phyloP scores from a whole-genome alignment of 2,329 filamentous ascomycete genomes.

The Podosphaera xanthii region DNA sequence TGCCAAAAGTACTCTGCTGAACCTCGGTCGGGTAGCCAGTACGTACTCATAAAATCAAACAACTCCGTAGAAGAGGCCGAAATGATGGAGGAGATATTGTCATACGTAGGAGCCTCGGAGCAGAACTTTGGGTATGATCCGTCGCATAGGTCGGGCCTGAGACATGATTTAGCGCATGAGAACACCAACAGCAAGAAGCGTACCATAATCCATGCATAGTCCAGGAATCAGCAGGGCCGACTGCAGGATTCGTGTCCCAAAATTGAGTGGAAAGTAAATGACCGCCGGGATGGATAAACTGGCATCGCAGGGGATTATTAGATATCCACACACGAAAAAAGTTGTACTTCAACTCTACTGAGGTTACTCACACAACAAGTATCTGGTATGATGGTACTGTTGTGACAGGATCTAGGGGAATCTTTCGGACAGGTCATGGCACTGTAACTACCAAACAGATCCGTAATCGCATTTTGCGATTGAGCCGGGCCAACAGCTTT shows the following conservation, averaged over 20 bases:
- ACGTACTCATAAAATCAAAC: constrained; percentile 31
- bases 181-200: background rate
- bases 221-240: constrained; percentile 44
- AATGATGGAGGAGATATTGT: constrained; percentile 41
- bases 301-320: background rate
- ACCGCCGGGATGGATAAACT: constrained; percentile 46
- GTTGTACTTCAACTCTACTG: background rate
- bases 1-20: constrained; percentile 45
- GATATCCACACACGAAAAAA: too few relatives aligned
- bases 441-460: background rate
- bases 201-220: constrained; percentile 45
- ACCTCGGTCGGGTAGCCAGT: constrained; percentile 48
- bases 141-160: constrained; percentile 37
- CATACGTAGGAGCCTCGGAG: constrained; percentile 36
- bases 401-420: constrained; percentile 24
- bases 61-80: constrained; percentile 24
- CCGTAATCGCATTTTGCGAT: too few relatives aligned
- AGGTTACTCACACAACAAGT: constrained; percentile 32
- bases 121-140: constrained; percentile 46
- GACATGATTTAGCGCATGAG: background rate
- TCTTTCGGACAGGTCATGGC: background rate
- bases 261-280: constrained; percentile 55
- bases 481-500: too few relatives aligned
- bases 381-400: constrained; percentile 31
- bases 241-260: constrained; percentile 45